Evolutionary conservation across 2,329 filamentous ascomycete species (phyloP), one percentile per base, ranked within the genome.

Genomic region (Fusarium continuum): DNA sequence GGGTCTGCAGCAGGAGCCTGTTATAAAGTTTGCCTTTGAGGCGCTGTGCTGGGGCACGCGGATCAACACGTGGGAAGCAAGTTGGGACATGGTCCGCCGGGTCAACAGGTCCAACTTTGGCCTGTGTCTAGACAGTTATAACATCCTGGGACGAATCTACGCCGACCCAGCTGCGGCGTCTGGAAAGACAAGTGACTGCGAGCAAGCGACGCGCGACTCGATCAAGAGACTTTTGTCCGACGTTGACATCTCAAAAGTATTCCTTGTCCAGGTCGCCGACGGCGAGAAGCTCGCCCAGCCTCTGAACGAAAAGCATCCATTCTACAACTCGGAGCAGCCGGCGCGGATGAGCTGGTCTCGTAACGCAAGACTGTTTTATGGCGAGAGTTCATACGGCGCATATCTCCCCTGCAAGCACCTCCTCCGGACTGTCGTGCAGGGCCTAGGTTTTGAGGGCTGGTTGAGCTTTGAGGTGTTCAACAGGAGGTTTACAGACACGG

Each of bases 211-310:
- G 2, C 72, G 75, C 8, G 76, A 78, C 2, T 88, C 87, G 1
- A 74, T 92, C 36, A 73, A 78, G 26, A 77, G 82, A 5, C 76
- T 92, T 6, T 74, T 87, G 0, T 65, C 77, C 2, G 78, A 77
- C 0, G 77, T 92, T 7, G 85, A 91, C 58, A 79, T 85, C 3
- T 73, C 77, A 35, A 91, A 90, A 72, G 80, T 94, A 0, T 91
- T 92, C 68, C 91, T 91, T 68, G 80, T 94, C 2, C 91, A 94
- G 71, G 82, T 93, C 8, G 90, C 91, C 6, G 91, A 94, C 69
- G 91, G 86, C 2, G 89, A 92, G 72, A 79, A 83, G 5, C 79
- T 93, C 4, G 69, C 74, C 0, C 68, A 77, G 10, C 90, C 90
- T 0, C 74, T 93, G 78, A 88, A 38, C 73, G 83, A 80, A 5